Base-by-base conservation (phyloP, 495 filamentous ascomycete genomes). In the Massariosphaeria phaeospora region DNA sequence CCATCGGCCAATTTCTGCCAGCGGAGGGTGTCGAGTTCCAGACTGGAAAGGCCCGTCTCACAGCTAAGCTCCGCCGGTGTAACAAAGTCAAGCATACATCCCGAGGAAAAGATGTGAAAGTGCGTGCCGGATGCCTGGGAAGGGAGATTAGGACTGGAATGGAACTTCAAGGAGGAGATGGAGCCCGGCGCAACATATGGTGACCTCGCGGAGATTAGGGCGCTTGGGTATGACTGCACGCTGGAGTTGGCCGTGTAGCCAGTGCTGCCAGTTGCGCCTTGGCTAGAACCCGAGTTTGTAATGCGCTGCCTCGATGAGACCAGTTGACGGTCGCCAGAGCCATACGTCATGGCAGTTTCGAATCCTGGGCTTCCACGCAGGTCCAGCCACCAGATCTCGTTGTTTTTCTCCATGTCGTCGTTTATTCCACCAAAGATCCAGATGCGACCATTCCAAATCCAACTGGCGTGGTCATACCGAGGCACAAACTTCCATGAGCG, bases 371-470 rank as follows among this genome's bases (percentile, higher is more conserved):
- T 90, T 49, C 83, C 88, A 67, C 93, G 93, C 49, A 97, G 77
- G 70, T 98, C 93, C 34, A 98, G 75, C 87, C 91, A 96, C 84
- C 90, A 96, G 26, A 98, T 78, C 69, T 98, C 93, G 34, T 88
- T 89, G 44, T 85, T 86, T 62, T 91, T 88, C 68, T 96, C 91
- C 89, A 96, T 95, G 54, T 96, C 89, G 51, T 90, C 88, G 42
- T 86, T 88, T 45, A 97, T 73, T 20, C 93, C 93, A 30, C 93
- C 93, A 71, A 91, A 96, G n/a, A 96, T 90, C 91, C 91, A 98
- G 25, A 98, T 82, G 27, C 88, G 81, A 33, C 87, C 89, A 47
- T 84, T 82, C 85, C 89, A 95, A 36, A 95, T 80, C 79, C 88
- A 95, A 21, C 86, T 88, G 3, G 88, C 85, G 66, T 98, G 94